Base-by-base conservation (phyloP, 257 asterid species). In the Przewalskia tangutica region DNA sequence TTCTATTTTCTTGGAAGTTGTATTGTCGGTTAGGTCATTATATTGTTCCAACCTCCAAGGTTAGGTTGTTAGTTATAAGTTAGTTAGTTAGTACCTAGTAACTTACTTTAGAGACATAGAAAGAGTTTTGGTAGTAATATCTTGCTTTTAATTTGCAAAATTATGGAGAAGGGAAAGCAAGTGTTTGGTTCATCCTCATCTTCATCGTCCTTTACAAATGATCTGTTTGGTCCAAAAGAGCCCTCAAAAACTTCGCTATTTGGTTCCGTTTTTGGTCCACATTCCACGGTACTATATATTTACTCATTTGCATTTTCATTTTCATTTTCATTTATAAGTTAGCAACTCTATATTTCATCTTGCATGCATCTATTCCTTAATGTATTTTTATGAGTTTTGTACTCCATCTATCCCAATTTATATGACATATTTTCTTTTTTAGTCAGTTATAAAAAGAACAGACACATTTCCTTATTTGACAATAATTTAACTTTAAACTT, bases 181-280 rank as follows among this genome's bases (percentile, higher is more conserved):
- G 87, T 77, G 73, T 77, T 83, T 3, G 82, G 86, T 40, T 85
- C 92, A 8, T 73, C 62, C 2, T 16, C 79, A 11, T 84, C 92
- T 8, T 85, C 78, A 0, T 48, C 93, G 13, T 87, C 93, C 78
- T 89, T 92, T 65, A 84, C 94, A 2, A 82, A 51, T 17, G 95
- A 93, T 81, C 88, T 91, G 1, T 93, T 93, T 85, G 97, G 97
- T 79, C 93, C 97, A 2, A 90, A 88, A 78, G 90, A 93, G 56
- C 70, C 46, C 0, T 11, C 59, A 0, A 59, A 56, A 38, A 20
- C 82, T 2, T 84, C 84, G 18, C 87, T 79, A 83, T 94, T 91
- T 79, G 91, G 87, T 16, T 85, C 97, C n/a, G 84, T 92, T 83
- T 92, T 94, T 81, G 96, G 91, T 14, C 93, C 93, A 50, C 85